Evolutionary conservation across 2,329 filamentous ascomycete genomes (phyloP), one percentile per base, ranked within the genome.

Genomic region (Dothideomycetes sp.): DNA sequence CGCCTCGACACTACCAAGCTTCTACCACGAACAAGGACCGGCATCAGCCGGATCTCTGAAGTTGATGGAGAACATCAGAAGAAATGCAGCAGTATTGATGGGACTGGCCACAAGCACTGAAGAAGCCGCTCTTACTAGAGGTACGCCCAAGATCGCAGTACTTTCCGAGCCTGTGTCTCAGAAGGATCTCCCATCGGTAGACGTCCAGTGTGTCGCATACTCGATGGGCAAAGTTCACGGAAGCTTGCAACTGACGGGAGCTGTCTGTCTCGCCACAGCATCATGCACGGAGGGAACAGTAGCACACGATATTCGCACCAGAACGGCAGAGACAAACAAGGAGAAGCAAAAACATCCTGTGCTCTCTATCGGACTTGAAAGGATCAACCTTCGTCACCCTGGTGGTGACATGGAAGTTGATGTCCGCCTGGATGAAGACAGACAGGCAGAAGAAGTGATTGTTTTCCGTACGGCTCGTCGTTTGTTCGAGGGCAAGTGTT

Each of bases 211-310:
- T 6, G 43, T 48, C 8, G 53, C 54, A 5, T 57, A 55, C 32
- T 54, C 51, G 24, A 59, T 59, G 56, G 54, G 55, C 7, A 56
- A 54, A 25, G 50, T 53, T 20, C 56, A 58, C 30, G 55, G 56
- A 18, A 56, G 53, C 31, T 39, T 59, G 33, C 56, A 59, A 34
- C 48, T 58, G n/a, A 58, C 55, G 7, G 56, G 56, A 3, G 56
- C 56, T 7, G 56, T 56, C 8, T 58, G 54, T 35, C 35, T 58
- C 11, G 54, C 46, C 5, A 49, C 54, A 11, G 55, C 55, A 7
- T 51, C 51, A 9, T 57, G 54, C 32, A 52, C 53, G 11, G 45
- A 53, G 18, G 56, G 53, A 16, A 58, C 54, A 3, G 43, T 57
- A 1, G 54, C 54, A 9, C 47, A 56, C 35, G 15, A 33, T 4